Evolutionary conservation across 768 basidiomycete genomes (phyloP).

Genomic region (Tylopilus rubrobrunneus): DNA sequence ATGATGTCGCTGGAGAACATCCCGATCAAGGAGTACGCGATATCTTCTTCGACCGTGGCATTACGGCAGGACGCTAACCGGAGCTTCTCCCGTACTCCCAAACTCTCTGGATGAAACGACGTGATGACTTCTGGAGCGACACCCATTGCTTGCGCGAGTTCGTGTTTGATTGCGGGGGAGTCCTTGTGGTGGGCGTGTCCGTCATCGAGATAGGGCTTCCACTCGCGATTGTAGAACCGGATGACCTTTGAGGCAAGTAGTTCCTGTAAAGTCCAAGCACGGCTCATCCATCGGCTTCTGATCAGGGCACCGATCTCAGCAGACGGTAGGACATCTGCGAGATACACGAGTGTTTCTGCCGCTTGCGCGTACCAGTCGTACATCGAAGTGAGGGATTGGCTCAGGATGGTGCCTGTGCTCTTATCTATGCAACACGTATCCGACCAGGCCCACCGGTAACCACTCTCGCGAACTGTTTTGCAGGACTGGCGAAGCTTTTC

Average conservation of each 20-base stretch:
- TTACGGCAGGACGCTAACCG: too few relatives aligned
- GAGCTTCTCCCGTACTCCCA: too few relatives aligned
- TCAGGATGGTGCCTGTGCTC: too few relatives aligned
- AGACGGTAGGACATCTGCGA: not conserved
- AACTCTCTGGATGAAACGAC: too few relatives aligned
- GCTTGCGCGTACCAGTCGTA: too few relatives aligned
- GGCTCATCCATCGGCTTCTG: not conserved
- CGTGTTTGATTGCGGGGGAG: slow-evolving; percentile 2
- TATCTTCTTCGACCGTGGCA: too few relatives aligned
- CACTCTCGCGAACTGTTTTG: not conserved
- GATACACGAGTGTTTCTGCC: not conserved
- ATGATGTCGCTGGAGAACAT: too few relatives aligned
- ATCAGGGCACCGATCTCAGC: not conserved
- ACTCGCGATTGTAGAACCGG: slow-evolving; percentile 7
- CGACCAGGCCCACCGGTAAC: not conserved
- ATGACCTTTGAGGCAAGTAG: slow-evolving; percentile 8
- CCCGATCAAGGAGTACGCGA: too few relatives aligned
- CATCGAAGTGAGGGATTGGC: too few relatives aligned
- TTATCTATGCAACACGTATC: not conserved
- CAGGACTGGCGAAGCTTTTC: not conserved
- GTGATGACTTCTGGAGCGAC: not conserved
- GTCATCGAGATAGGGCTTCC: slow-evolving; percentile 10
- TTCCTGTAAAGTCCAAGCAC: not conserved
- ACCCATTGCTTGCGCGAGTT: slow-evolving; percentile 5
- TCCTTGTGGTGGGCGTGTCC: not conserved